A percentile compares a stretch with the other conserved stretches of the same genome.
phyloP scores from a whole-genome alignment of 805 yeast species.

The Alloascoidea africana region DNA sequence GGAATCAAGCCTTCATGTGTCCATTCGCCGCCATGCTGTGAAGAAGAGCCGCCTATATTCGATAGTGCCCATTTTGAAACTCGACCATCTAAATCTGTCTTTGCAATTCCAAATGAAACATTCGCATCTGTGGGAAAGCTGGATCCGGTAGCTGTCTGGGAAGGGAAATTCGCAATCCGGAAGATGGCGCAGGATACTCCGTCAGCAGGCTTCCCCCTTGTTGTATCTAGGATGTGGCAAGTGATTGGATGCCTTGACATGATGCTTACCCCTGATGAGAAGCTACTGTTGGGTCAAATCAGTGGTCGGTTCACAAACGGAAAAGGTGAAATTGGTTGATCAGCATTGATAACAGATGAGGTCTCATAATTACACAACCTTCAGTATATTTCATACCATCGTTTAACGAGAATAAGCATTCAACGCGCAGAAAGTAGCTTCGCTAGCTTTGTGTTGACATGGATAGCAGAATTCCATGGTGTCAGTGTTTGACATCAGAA shows the following conservation, averaged over 20 bases:
- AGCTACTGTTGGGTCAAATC: no score
- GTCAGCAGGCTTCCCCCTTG: slow-evolving; percentile 67
- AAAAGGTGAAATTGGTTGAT: no score
- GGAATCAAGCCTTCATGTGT: slow-evolving; percentile 20
- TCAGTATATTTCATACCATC: no score
- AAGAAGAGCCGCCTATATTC: slow-evolving; percentile 17
- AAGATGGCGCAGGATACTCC: slow-evolving; percentile 57
- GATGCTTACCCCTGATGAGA: no score
- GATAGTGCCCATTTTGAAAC: slow-evolving; percentile 48
- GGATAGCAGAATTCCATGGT: no score
- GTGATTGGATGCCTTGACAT: slow-evolving; percentile 46
- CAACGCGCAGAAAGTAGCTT: no score
- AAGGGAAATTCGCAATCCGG: slow-evolving; percentile 13
- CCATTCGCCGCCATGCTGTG: slow-evolving; percentile 23
- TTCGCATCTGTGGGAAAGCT: slow-evolving; percentile 16
- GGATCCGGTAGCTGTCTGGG: slow-evolving; percentile 3
- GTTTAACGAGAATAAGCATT: no score
- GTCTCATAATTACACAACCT: no score
- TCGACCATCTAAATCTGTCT: slow-evolving; percentile 74
- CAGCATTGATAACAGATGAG: no score
- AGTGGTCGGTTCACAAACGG: no score
- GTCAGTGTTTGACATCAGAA: no score
- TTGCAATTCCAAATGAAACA: slow-evolving; percentile 57
- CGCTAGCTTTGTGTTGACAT: no score
- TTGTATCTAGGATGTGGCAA: slow-evolving; percentile 82